These are phyloP conservation scores for Pyrrhoderma noxium DNA, from an alignment of 1,284 basidiomycete genomes.

Conservation along the genomic window DNA sequence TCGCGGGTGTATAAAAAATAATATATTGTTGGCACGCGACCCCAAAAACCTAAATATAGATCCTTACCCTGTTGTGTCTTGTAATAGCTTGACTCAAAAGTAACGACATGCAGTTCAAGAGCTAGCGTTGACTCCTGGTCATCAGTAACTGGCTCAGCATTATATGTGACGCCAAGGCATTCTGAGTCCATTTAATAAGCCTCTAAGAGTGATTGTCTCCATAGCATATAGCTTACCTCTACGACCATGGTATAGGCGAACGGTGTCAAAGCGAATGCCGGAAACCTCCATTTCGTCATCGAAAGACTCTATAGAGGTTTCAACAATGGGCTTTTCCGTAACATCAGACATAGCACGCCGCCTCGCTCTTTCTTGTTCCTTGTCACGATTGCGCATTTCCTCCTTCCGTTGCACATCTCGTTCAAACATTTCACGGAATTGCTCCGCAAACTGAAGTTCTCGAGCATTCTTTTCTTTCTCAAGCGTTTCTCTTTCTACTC, in stretches of 20 bases:
- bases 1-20: not conserved
- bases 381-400: constrained; percentile 39
- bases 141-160: constrained; percentile 66
- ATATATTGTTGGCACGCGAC: not conserved
- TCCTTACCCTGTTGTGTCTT: constrained; percentile 47
- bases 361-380: constrained; percentile 43
- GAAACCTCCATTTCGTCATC: constrained; percentile 46
- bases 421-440: constrained; percentile 56
- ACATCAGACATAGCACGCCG: constrained; percentile 59
- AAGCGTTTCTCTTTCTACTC: constrained; percentile 45
- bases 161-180: constrained; percentile 54
- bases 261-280: constrained; percentile 51
- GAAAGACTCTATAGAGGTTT: constrained; percentile 58
- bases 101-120: constrained; percentile 58
- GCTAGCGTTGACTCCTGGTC: constrained; percentile 44
- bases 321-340: constrained; percentile 48
- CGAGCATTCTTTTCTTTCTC: constrained; percentile 40
- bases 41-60: not conserved
- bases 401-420: constrained; percentile 48
- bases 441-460: constrained; percentile 41
- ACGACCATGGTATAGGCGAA: constrained; percentile 63
- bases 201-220: not conserved
- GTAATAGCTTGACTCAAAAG: constrained; percentile 63
- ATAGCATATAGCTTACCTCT: constrained; percentile 38
- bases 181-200: constrained; percentile 32